phyloP scores from a whole-genome alignment of 129 eudicot genomes.

The Tanacetum coccineum region DNA sequence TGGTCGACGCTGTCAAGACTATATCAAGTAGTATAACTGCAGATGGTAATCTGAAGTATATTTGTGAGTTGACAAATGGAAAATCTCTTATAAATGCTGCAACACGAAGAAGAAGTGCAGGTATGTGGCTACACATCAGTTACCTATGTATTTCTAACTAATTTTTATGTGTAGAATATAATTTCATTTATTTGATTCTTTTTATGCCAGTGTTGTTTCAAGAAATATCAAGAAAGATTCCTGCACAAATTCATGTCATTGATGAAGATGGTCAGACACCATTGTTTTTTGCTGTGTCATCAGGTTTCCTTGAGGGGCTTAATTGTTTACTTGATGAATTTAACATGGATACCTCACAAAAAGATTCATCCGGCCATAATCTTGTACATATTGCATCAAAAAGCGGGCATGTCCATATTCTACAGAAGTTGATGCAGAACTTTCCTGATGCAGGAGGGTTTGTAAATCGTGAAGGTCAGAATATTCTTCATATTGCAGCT shows the following conservation, averaged over 20 bases:
- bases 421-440: slow-evolving; percentile 30
- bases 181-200: not conserved
- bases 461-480: slow-evolving; percentile 30
- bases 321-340: slow-evolving; percentile 27
- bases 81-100: slow-evolving; percentile 9
- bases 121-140: not conserved
- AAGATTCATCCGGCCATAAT: not conserved
- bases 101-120: not conserved
- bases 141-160: not conserved
- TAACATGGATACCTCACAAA: not conserved
- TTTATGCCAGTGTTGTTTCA: slow-evolving; percentile 1
- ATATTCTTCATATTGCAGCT: slow-evolving; percentile 46
- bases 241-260: slow-evolving; percentile 19
- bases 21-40: slow-evolving; percentile 19
- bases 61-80: not conserved
- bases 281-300: slow-evolving; percentile 31
- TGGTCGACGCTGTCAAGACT: slow-evolving; percentile 27
- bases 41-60: slow-evolving; percentile 18
- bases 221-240: slow-evolving; percentile 12
- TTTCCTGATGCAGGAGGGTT: slow-evolving; percentile 34
- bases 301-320: slow-evolving; percentile 33
- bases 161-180: not conserved
- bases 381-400: slow-evolving; percentile 24
- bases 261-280: slow-evolving; percentile 31
- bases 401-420: slow-evolving; percentile 16